These are phyloP conservation scores for Oryza glaberrima DNA, from an alignment of 176 grass and related monocot species.

Conservation along the genomic window DNA sequence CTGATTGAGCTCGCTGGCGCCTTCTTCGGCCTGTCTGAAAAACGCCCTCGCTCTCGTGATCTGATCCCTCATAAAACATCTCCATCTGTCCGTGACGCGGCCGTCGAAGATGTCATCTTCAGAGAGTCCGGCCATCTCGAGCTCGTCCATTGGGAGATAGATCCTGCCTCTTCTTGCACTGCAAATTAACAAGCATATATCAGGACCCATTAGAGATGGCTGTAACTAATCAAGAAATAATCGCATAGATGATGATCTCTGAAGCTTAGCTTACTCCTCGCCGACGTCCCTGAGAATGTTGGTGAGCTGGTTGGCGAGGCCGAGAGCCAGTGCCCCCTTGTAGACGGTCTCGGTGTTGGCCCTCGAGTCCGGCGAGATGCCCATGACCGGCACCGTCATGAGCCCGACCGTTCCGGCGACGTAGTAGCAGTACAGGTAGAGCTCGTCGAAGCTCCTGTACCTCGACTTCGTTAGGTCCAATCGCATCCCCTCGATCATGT, in stretches of 20 bases:
- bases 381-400: constrained; percentile 72
- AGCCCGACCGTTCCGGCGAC: constrained; percentile 88
- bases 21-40: constrained; percentile 76
- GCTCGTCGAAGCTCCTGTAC: constrained; percentile 88
- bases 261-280: constrained; percentile 62
- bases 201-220: background rate
- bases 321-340: constrained; percentile 57
- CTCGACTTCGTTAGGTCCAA: constrained; percentile 72
- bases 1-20: constrained; percentile 76
- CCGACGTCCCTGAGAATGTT: constrained; percentile 94
- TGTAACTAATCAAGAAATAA: background rate
- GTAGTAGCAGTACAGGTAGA: constrained; percentile 98
- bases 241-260: background rate
- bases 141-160: constrained; percentile 84
- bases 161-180: constrained; percentile 87
- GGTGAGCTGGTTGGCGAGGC: constrained; percentile 92
- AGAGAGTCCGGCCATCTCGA: constrained; percentile 66
- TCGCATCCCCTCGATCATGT: constrained; percentile 98
- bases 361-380: too few relatives aligned
- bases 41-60: constrained; percentile 71
- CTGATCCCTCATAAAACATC: constrained; percentile 77
- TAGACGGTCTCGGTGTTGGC: too few relatives aligned
- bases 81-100: constrained; percentile 73
- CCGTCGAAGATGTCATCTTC: constrained; percentile 83
- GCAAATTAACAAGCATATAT: background rate